Evolutionary conservation across 1,284 basidiomycete species (phyloP), one percentile per base, ranked within the genome.

Genomic region (Agroathelia rolfsii): DNA sequence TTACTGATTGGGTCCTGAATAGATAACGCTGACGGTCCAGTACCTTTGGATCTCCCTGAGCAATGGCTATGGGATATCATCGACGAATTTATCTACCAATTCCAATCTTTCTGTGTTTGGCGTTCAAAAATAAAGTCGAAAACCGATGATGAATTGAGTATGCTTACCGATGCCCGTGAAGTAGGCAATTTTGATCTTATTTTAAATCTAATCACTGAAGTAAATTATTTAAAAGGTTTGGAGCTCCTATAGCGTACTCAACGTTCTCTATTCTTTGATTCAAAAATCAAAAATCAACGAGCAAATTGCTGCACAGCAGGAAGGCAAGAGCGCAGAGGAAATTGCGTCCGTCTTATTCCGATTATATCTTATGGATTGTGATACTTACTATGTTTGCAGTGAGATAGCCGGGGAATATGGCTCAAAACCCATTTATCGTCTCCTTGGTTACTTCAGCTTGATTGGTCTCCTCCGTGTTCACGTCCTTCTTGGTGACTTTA

Each of bases 51-150:
- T 46, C 75, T 97, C 10, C 94, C 94, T 0, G 87, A 93, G 41
- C 92, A 96, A 58, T 98, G 94, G 94, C 64, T 98, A 5, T 97
- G 93, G 88, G 94, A 98, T 56, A 96, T 98, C 59, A 84, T 97
- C 49, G 94, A 97, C 62, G 94, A 97, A 53, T 98, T 98, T 58
- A 95, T 97, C 48, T 98, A 96, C 63, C 94, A 97, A 56, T 98
- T 94, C 69, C 89, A 95, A 56, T 85, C 85, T 14, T 96, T 96
- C 62, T 83, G 90, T 46, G 78, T 86, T 35, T 96, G 88, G 82
- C 68, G 92, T 36, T 83, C 84, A 24, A 86, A 86, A 52, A 74
- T 80, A 21, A 81, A 83, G 41, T 71, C 69, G 42, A 96, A 96
- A 65, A 75, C 76, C 0, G 90, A 93, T 34, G 92, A 96, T 48